These are phyloP conservation scores for Aspergillus piperis DNA, from an alignment of 2,329 filamentous ascomycete genomes.

Conservation along the genomic window DNA sequence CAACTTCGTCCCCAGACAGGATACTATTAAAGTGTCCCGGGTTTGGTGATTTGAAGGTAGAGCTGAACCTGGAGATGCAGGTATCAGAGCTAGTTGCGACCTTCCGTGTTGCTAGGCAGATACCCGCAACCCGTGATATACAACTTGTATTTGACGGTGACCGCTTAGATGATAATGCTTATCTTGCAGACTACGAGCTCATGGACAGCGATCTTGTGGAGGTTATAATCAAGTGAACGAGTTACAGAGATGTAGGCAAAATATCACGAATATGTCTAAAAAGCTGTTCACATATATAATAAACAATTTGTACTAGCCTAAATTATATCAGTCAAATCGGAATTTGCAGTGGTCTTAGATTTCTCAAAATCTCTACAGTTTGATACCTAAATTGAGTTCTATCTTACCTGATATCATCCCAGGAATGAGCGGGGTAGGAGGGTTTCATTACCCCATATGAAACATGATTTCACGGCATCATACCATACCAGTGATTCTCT, in stretches of 20 bases:
- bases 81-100: constrained; percentile 63
- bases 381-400: too few species aligned
- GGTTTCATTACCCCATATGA: too few species aligned
- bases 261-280: too few species aligned
- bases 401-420: too few species aligned
- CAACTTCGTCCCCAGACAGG: background rate
- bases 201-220: constrained; percentile 75
- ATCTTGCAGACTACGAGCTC: constrained; percentile 68
- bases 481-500: too few species aligned
- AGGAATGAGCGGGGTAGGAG: too few species aligned
- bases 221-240: constrained; percentile 59
- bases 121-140: constrained; percentile 57
- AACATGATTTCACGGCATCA: too few species aligned
- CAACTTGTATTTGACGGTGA: constrained; percentile 76
- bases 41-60: constrained; percentile 53
- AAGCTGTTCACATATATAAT: too few species aligned
- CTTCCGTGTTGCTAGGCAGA: constrained; percentile 58
- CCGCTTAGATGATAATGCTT: constrained; percentile 58
- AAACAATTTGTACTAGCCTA: too few species aligned
- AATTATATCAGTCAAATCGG: too few species aligned
- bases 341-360: too few species aligned
- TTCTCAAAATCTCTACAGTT: too few species aligned
- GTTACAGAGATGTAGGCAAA: background rate
- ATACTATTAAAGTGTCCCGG: constrained; percentile 56
- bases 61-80: constrained; percentile 50